Conservation (phyloP, 768 basidiomycete species). For the Kwoniella shandongensis region DNA sequence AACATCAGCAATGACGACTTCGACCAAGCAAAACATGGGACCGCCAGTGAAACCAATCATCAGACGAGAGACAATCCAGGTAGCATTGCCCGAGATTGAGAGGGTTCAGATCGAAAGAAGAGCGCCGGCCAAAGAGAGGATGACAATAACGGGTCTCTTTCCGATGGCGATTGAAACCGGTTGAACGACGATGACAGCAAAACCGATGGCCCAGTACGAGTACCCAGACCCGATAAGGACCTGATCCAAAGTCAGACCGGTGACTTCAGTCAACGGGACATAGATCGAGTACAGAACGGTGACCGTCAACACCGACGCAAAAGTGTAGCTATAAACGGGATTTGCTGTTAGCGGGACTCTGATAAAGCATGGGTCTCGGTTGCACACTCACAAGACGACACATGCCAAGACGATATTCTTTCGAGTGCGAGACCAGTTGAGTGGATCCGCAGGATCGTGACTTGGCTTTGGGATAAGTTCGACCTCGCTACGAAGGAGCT, state of each 20-base stretch:
- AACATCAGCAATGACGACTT: conserved; percentile 22
- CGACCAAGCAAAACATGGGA: conserved; percentile 21
- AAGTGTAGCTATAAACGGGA: conserved; percentile 19
- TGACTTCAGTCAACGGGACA: conserved; percentile 13
- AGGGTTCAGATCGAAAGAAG: conserved; percentile 20
- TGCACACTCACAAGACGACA: conserved; percentile 7
- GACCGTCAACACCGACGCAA: conserved; percentile 7
- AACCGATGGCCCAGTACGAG: conserved; percentile 23
- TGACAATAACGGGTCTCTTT: conserved; percentile 15
- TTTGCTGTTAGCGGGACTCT: neutral
- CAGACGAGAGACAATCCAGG: conserved; percentile 21
- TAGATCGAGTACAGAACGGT: conserved; percentile 21
- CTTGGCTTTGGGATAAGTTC: conserved; percentile 18
- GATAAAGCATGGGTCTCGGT: neutral
- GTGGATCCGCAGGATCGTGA: conserved; percentile 16
- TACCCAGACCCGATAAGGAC: conserved; percentile 21
- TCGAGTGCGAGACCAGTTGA: conserved; percentile 16
- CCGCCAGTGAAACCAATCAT: conserved; percentile 17
- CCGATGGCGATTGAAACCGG: conserved; percentile 23
- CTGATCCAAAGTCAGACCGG: conserved; percentile 21
- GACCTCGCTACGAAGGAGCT: conserved; percentile 8
- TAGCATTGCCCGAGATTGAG: conserved; percentile 10
- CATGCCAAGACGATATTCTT: conserved; percentile 18
- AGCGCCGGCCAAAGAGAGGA: conserved; percentile 12
- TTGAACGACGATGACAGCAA: conserved; percentile 14